phyloP scores from a whole-genome alignment of 352 stramenopile genomes.

The Phytophthora gonapodyides region DNA sequence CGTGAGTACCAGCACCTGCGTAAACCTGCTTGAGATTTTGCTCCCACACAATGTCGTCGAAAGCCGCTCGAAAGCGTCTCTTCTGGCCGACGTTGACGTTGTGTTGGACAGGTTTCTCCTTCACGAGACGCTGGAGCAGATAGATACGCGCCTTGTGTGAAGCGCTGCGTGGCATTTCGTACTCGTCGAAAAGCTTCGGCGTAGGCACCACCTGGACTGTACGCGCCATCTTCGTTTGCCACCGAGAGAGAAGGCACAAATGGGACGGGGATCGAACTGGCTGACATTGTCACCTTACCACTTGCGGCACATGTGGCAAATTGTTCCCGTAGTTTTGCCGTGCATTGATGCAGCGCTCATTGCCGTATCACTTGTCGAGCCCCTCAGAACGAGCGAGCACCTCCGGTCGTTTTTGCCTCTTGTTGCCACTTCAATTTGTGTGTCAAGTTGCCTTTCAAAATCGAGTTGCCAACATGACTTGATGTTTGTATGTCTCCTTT shows the following conservation, averaged over 20 bases:
- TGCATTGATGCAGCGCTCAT: too few species aligned
- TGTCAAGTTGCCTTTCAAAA: conserved; percentile 1
- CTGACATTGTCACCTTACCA: too few species aligned
- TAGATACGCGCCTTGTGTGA: conserved; percentile 20
- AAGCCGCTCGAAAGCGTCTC: conserved; percentile 21
- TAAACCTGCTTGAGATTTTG: conserved; percentile 17
- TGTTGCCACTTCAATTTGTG: conserved; percentile 9
- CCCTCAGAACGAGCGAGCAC: too few species aligned
- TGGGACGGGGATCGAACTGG: too few species aligned
- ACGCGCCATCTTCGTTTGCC: conserved; percentile 12
- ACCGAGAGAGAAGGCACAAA: too few species aligned
- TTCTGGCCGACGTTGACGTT: conserved; percentile 13
- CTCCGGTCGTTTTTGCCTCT: too few species aligned
- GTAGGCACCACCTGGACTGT: conserved; percentile 4
- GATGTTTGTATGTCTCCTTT: conserved; percentile 22
- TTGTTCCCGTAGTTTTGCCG: too few species aligned
- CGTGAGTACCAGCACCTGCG: conserved; percentile 2
- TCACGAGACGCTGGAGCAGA: conserved; percentile 18
- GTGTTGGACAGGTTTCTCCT: conserved; percentile 3
- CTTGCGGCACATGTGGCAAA: too few species aligned
- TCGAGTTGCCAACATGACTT: conserved; percentile 3
- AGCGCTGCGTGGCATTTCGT: conserved; percentile 13
- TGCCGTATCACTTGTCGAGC: too few species aligned
- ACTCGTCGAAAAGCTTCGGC: conserved; percentile 28
- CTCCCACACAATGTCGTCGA: conserved; percentile 19